Base-by-base conservation (phyloP, 2,329 filamentous ascomycete species). In the Colletotrichum incanum region DNA sequence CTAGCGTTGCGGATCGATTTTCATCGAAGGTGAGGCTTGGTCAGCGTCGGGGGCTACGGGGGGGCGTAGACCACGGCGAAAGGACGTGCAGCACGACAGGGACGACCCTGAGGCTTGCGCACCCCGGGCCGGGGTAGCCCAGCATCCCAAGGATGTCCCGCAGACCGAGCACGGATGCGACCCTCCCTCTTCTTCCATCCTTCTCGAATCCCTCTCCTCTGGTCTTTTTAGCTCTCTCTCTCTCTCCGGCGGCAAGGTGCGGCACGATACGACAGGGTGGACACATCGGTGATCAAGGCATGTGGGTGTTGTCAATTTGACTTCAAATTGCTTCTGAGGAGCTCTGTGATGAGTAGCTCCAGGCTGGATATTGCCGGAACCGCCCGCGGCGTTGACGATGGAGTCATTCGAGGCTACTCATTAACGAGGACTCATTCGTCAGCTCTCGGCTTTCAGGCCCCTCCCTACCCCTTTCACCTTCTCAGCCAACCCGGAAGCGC, bases 361-460 rank as follows among this genome's bases (percentile, higher is more conserved):
- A 64, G 45, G 45, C 28, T n/a, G 31, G 43, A 39, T 56, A 45
- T 41, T 58, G 34, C 64, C 56, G 52, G 47, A 43, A 31, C 56
- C 31, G 47, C 28, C 41, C 41, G 55, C n/a, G 63, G 55, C 65
- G 4, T 62, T 31, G 34, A 16, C 59, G 16, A 85, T 88, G 12
- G 85, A 86, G 69, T 82, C 82, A 75, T 86, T 83, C 76, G 88
- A 90, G 76, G 87, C 86, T 50, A 81, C 90, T 66, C 78, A 83
- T 26, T 34, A n/a, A 12, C 20, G 37, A 20, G 52, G 11, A 39
- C 31, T 56, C 20, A 52, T 6, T 20, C 20, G 11, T 55, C 34
- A 37, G 9, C 41, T 62, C 34, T 39, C 39, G 34, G 12, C 45
- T 34, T 43, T 37, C 45, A 65, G 49, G 50, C 56, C 59, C 52